Base-by-base conservation (phyloP, 345 rosid species). In the Nephelium lappaceum region DNA sequence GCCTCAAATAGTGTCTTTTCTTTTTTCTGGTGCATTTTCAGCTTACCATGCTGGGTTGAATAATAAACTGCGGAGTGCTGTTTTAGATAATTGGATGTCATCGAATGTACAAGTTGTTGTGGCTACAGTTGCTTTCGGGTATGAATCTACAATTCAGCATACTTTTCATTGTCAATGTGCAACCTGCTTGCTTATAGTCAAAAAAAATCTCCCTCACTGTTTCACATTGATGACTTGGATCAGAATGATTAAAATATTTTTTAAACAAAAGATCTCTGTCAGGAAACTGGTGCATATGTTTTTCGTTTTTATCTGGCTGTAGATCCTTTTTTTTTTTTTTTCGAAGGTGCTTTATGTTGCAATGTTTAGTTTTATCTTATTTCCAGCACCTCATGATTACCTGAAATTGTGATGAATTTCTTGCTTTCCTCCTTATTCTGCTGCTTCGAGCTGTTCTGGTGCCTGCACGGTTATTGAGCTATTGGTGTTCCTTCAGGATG, bases 111-210 rank as follows among this genome's bases (percentile, higher is more conserved):
- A 91, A 88, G 95, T 96, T 78, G 95, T 96, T 75, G 97, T 96
- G 67, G 99, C 99, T 82, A 96, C 99, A 14, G 98, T 94, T 69
- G 98, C 99, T 81, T 96, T 94, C 77, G 99, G 99, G 99, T 96
- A 93, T 84, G 25, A 64, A 78, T 85, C 81, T 73, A 11, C 73
- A 64, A 60, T 60, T 60, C 11, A 41, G 11, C 70, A 21, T 47
- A 14, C 45, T 27, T 21, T 43, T 36, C 42, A 38, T 24, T 65
- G 6, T 45, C 8, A 63, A n/a, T 25, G 25, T 16, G 31, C 67
- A 38, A 14, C 31, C 76, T 31, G 27, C 21, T n/a, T 57, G 23
- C 49, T 57, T 39, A 72, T 72, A 11, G 12, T 53, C 39, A 42
- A 72, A 72, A 72, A 72, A 53, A 6, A 72, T 63, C 16, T 55